These are phyloP conservation scores for Rhinocladiella similis DNA, from an alignment of 2,329 filamentous ascomycete genomes.

Conservation along the genomic window DNA sequence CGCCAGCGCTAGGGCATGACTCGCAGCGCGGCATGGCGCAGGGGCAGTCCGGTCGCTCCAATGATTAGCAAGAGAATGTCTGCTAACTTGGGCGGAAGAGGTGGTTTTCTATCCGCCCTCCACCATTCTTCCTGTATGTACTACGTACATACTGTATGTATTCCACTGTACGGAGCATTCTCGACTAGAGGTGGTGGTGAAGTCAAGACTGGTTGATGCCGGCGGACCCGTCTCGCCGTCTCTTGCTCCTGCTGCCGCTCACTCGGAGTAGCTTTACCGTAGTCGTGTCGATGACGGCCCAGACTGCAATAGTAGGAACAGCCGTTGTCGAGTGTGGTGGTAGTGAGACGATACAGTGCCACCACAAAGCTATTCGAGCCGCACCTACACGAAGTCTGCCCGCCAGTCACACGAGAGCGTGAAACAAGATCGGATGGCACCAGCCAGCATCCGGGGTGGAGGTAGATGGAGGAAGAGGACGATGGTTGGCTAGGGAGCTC, in stretches of 20 bases:
- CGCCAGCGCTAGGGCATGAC: constrained; percentile 21
- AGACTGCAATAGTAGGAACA: background rate
- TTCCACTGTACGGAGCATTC: too few species aligned
- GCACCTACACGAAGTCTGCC: background rate
- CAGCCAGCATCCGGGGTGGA: constrained; percentile 15
- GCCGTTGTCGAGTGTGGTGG: constrained; percentile 7
- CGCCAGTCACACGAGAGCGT: constrained; percentile 14
- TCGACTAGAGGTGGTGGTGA: background rate
- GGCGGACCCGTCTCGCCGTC: background rate
- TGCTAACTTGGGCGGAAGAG: background rate
- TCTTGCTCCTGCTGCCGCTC: background rate
- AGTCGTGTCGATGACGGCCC: background rate
- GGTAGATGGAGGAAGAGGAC: constrained; percentile 4
- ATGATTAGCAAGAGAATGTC: background rate
- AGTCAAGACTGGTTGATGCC: background rate
- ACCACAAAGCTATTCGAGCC: background rate
- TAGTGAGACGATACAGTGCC: constrained; percentile 8
- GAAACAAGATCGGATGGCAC: constrained; percentile 8
- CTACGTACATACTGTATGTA: too few species aligned
- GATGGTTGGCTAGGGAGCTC: constrained; percentile 1
- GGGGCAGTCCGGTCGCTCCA: constrained; percentile 19
- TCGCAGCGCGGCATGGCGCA: constrained; percentile 27
- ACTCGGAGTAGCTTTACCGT: too few species aligned
- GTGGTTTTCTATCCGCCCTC: background rate
- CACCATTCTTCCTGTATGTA: background rate